Percentiles rank a stretch among this genome's conserved stretches.
phyloP scores from a whole-genome alignment of 176 grass and related monocot species.

The Carex scoparia region DNA sequence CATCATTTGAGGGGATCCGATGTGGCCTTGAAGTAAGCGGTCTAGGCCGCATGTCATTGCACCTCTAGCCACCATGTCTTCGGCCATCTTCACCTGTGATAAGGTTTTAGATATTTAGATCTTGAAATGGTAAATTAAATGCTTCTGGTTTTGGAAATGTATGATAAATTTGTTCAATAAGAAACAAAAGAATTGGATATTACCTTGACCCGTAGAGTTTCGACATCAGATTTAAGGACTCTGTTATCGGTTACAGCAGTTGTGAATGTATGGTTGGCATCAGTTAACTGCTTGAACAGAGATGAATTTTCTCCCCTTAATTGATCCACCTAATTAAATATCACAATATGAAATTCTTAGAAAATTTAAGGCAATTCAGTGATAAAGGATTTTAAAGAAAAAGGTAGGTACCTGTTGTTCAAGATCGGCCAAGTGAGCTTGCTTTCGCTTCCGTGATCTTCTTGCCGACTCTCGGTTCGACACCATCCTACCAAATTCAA shows the following conservation, averaged over 20 bases:
- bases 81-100: slow-evolving; percentile 81
- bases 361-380: neutral
- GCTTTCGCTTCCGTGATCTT: slow-evolving; percentile 91
- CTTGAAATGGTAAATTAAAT: neutral
- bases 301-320: slow-evolving; percentile 61
- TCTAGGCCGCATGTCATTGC: slow-evolving; percentile 54
- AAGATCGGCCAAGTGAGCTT: slow-evolving; percentile 75
- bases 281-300: slow-evolving; percentile 55
- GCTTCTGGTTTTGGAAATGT: neutral
- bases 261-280: slow-evolving; percentile 68
- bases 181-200: neutral
- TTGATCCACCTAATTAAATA: slow-evolving; percentile 51
- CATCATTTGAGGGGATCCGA: slow-evolving; percentile 55
- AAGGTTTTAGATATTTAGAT: neutral
- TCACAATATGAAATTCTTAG: neutral
- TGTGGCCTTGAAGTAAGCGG: slow-evolving; percentile 38
- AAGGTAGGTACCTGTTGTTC: slow-evolving; percentile 54
- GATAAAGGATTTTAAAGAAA: neutral
- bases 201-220: slow-evolving; percentile 74
- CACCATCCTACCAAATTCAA: slow-evolving; percentile 56
- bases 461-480: slow-evolving; percentile 93
- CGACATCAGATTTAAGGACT: slow-evolving; percentile 84
- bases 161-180: neutral
- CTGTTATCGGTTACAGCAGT: slow-evolving; percentile 60
- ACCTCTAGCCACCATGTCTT: slow-evolving; percentile 66